phyloP scores from a whole-genome alignment of 2,329 filamentous ascomycete genomes.

The Aaosphaeria pasadenensis region DNA sequence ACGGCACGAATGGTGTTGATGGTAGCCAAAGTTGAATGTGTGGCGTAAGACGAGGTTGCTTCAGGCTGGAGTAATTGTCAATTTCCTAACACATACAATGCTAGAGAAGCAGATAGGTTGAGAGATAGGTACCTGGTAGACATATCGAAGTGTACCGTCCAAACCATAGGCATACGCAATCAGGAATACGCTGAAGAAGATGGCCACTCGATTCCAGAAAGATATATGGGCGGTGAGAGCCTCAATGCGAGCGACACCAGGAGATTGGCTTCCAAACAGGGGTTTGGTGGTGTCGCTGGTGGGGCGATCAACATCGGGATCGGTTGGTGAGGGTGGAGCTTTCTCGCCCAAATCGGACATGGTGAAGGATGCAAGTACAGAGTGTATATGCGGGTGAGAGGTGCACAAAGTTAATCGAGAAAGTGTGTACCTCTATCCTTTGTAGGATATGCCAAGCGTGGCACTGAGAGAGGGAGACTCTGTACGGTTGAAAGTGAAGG shows the following conservation, averaged over 20 bases:
- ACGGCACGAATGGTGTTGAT: conserved; percentile 59
- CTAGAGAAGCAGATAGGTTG: background rate
- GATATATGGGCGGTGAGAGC: conserved; percentile 55
- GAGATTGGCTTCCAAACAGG: conserved; percentile 35
- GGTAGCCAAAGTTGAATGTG: conserved; percentile 58
- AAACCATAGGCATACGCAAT: conserved; percentile 63
- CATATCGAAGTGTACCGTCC: conserved; percentile 55
- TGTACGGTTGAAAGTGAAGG: too few relatives aligned
- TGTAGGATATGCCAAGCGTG: too few relatives aligned
- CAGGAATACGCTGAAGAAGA: conserved; percentile 62
- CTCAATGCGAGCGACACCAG: conserved; percentile 61
- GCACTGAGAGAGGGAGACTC: too few relatives aligned
- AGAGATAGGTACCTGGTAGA: conserved; percentile 45
- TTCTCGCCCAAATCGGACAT: conserved; percentile 7
- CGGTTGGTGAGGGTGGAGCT: background rate
- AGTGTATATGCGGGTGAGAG: background rate
- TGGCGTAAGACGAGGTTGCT: conserved; percentile 51
- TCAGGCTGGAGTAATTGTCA: conserved; percentile 39
- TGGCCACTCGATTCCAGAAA: conserved; percentile 50
- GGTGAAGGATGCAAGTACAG: background rate
- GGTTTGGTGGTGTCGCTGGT: conserved; percentile 1
- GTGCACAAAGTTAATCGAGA: too few relatives aligned
- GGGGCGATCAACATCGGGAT: conserved; percentile 3
- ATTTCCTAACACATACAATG: background rate
- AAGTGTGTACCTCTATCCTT: too few relatives aligned